Evolutionary conservation across 1,284 basidiomycete species (phyloP).

Genomic region (Sphagnurus paluster): DNA sequence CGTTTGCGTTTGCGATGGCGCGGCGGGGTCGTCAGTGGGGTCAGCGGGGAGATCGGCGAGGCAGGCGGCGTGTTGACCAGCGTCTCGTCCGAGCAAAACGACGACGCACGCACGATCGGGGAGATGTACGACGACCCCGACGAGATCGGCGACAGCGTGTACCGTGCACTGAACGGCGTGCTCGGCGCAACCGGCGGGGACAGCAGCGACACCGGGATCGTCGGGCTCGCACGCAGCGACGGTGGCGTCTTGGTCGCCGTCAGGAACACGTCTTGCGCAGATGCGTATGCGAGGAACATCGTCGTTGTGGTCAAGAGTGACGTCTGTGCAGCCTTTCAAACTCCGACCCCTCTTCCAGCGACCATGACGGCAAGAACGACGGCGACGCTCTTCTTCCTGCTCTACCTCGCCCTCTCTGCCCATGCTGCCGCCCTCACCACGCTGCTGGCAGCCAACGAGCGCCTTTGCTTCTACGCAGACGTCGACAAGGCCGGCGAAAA

Average conservation of each 20-base stretch:
- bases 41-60: slow-evolving; percentile 3
- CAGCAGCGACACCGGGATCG: too few relatives aligned
- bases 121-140: slow-evolving; percentile 13
- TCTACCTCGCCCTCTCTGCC: slow-evolving; percentile 28
- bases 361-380: slow-evolving; percentile 8
- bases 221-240: too few relatives aligned
- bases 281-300: not conserved
- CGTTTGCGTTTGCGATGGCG: slow-evolving; percentile 3
- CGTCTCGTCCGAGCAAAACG: not conserved
- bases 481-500: slow-evolving; percentile 95
- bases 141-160: slow-evolving; percentile 11
- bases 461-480: slow-evolving; percentile 93
- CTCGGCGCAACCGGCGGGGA: too few relatives aligned
- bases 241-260: too few relatives aligned
- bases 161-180: slow-evolving; percentile 8
- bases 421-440: slow-evolving; percentile 83
- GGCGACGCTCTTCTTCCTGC: slow-evolving; percentile 25
- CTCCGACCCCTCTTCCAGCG: slow-evolving; percentile 18
- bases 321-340: slow-evolving; percentile 7
- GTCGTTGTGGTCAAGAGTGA: not conserved
- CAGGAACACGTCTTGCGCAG: not conserved
- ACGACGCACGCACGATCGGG: slow-evolving; percentile 12
- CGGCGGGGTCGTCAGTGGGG: slow-evolving; percentile 1
- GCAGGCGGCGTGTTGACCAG: not conserved
- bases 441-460: slow-evolving; percentile 81